Evolutionary conservation across 176 grass and related monocot genomes (phyloP).

Genomic region (Phyllostachys edulis): DNA sequence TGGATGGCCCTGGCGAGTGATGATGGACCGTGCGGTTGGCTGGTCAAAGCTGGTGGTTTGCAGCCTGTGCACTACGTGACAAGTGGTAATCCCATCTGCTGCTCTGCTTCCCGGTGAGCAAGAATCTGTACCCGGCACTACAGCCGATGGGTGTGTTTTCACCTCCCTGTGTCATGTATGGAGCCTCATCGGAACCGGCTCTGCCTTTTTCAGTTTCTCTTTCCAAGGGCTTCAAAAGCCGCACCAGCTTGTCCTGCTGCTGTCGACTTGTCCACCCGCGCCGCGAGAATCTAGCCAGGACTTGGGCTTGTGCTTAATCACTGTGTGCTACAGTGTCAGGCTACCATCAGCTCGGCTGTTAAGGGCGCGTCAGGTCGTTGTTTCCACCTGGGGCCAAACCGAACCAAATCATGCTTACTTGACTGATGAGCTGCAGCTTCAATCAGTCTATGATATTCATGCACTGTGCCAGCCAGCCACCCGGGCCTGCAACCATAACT

Average conservation of each 20-base stretch:
- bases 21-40: neutral
- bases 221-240: neutral
- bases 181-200: neutral
- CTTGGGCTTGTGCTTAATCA: neutral
- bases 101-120: neutral
- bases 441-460: neutral
- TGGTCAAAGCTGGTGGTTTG: conserved; percentile 2
- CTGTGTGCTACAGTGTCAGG: neutral
- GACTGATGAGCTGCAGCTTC: neutral
- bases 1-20: neutral
- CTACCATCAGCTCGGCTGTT: neutral
- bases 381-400: conserved; percentile 19
- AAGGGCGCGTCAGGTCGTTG: neutral
- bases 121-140: neutral
- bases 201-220: neutral
- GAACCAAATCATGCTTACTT: conserved; percentile 6
- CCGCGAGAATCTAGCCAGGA: conserved; percentile 18
- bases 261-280: conserved; percentile 17
- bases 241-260: conserved; percentile 28
- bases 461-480: neutral
- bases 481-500: neutral
- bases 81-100: neutral
- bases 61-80: neutral
- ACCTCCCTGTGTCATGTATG: neutral
- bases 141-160: neutral